Conservation (phyloP, 176 grass and related monocot species). For the Cymbopogon citratus region DNA sequence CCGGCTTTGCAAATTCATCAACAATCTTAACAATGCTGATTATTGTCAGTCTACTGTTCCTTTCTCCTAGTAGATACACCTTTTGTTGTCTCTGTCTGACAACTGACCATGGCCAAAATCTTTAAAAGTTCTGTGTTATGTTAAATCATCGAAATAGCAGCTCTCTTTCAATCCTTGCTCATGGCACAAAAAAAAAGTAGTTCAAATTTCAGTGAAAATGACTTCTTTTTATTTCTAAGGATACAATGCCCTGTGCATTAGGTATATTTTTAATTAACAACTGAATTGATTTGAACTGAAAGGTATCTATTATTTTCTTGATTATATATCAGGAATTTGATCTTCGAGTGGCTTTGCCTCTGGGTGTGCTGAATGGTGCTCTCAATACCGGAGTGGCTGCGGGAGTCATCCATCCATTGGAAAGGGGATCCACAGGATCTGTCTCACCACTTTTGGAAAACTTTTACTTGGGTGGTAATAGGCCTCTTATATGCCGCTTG, state of each 20-base stretch:
- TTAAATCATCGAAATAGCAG: not conserved
- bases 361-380: slow-evolving; percentile 70
- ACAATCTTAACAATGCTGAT: not conserved
- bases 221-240: slow-evolving; percentile 11
- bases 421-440: slow-evolving; percentile 40
- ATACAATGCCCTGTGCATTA: not conserved
- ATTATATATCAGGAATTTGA: slow-evolving; percentile 70
- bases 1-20: not conserved
- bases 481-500: slow-evolving; percentile 64
- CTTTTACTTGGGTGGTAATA: slow-evolving; percentile 76
- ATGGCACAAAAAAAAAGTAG: not conserved
- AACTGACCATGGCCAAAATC: not conserved
- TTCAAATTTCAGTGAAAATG: not conserved
- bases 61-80: not conserved
- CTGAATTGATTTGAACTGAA: slow-evolving; percentile 7
- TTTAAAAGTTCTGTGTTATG: not conserved
- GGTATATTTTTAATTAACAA: not conserved
- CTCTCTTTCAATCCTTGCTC: not conserved
- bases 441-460: slow-evolving; percentile 49
- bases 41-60: not conserved
- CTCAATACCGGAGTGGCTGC: slow-evolving; percentile 72
- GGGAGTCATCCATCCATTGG: slow-evolving; percentile 52
- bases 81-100: not conserved
- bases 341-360: slow-evolving; percentile 70
- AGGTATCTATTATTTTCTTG: not conserved